A percentile compares a stretch with the other conserved stretches of the same genome.
These are phyloP conservation scores for Arthonia radiata DNA, from an alignment of 495 filamentous ascomycete genomes.

Conservation along the genomic window DNA sequence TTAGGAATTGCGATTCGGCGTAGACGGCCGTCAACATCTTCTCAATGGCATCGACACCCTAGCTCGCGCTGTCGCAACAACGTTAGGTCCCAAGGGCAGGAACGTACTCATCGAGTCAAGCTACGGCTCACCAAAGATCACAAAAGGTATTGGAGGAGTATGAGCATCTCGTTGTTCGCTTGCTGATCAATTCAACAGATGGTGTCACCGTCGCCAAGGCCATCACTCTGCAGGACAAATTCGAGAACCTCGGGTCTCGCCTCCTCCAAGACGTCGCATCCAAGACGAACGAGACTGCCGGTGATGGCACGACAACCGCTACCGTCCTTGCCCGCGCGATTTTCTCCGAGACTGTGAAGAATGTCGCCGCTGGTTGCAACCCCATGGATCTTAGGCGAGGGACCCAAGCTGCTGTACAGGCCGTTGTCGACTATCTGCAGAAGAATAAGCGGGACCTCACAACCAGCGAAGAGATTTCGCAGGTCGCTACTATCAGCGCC, in stretches of 20 bases:
- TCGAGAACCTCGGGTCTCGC: slow-evolving; percentile 94
- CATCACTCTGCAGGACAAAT: slow-evolving; percentile 90
- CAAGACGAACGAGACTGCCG: slow-evolving; percentile 96
- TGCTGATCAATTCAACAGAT: slow-evolving; percentile 29
- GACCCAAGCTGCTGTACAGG: slow-evolving; percentile 86
- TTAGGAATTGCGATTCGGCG: slow-evolving; percentile 94
- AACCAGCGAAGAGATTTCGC: slow-evolving; percentile 86
- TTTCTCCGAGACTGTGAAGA: slow-evolving; percentile 99
- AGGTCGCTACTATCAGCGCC: slow-evolving; percentile 93
- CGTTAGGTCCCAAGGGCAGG: slow-evolving; percentile 88
- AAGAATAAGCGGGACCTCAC: slow-evolving; percentile 92
- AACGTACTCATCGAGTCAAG: slow-evolving; percentile 95
- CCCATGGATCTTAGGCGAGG: slow-evolving; percentile 95
- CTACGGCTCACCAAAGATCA: slow-evolving; percentile 97
- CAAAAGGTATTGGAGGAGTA: no score
- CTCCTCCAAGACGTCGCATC: slow-evolving; percentile 93
- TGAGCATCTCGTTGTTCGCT: no score
- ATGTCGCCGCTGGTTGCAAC: slow-evolving; percentile 97
- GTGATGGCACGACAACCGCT: slow-evolving; percentile 94
- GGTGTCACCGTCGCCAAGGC: slow-evolving; percentile 88
- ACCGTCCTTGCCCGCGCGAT: slow-evolving; percentile 94
- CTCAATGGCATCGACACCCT: slow-evolving; percentile 91
- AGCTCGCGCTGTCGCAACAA: slow-evolving; percentile 87
- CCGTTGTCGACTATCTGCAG: slow-evolving; percentile 80
- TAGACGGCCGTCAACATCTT: slow-evolving; percentile 71